Conservation (phyloP, 1,139 yeast species). For the Sugiyamaella xylanicola region DNA sequence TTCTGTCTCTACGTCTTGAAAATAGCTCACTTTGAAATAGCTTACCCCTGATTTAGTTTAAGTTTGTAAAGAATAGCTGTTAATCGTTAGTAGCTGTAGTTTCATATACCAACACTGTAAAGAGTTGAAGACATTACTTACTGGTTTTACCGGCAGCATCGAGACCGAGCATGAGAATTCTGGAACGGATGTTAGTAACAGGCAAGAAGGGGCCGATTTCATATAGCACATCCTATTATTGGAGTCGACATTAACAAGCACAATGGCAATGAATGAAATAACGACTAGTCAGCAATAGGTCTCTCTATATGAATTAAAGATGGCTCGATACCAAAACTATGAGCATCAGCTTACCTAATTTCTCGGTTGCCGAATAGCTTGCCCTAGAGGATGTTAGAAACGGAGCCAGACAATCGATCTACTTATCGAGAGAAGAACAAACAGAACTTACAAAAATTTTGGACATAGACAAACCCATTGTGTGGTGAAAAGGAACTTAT, state of each 20-base stretch:
- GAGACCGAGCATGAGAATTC: conserved; percentile 87
- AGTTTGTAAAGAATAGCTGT: conserved; percentile 64
- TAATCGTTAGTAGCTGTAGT: conserved; percentile 9
- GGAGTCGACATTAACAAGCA: no score
- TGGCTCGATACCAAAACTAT: no score
- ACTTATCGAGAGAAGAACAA: not conserved
- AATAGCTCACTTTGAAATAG: no score
- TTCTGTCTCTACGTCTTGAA: no score
- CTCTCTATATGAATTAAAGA: no score
- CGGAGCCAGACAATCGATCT: not conserved
- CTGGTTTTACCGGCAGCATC: conserved; percentile 94
- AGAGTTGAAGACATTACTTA: conserved; percentile 34
- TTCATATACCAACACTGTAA: not conserved
- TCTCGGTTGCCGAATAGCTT: conserved; percentile 53
- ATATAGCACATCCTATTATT: no score
- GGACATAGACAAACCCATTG: conserved; percentile 54
- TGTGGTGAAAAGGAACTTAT: not conserved
- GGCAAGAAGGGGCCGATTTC: no score
- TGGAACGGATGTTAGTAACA: conserved; percentile 27
- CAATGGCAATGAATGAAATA: no score
- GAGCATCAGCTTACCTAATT: conserved; percentile 32
- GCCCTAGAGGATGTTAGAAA: conserved; percentile 36
- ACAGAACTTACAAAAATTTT: conserved; percentile 45
- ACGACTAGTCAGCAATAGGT: no score
- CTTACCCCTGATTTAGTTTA: conserved; percentile 65